Conservation (phyloP, 192 early-diverging fungal genomes). For the Coemansia furcata region DNA sequence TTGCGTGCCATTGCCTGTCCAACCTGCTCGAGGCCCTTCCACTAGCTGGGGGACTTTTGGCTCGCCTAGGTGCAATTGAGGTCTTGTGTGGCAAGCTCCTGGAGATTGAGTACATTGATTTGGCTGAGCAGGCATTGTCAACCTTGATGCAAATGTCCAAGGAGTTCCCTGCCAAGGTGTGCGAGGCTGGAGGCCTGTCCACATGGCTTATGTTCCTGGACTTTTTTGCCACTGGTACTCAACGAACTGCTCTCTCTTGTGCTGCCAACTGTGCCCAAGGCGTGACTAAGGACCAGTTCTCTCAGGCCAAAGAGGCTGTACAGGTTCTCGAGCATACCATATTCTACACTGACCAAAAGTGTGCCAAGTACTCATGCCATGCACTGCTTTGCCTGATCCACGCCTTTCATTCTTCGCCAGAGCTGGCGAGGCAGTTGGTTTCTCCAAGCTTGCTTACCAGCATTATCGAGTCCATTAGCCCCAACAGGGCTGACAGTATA, state of each 20-base stretch:
- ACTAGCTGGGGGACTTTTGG: conserved; percentile 57
- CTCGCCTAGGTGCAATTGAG: conserved; percentile 65
- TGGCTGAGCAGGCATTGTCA: conserved; percentile 83
- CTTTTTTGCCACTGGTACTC: conserved; percentile 84
- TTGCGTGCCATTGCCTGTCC: conserved; percentile 85
- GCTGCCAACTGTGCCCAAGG: conserved; percentile 65
- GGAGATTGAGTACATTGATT: conserved; percentile 88
- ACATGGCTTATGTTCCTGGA: conserved; percentile 83
- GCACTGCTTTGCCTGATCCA: conserved; percentile 64
- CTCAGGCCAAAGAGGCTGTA: conserved; percentile 63
- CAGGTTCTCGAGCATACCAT: conserved; percentile 71
- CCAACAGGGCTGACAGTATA: conserved; percentile 22
- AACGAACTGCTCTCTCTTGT: conserved; percentile 75
- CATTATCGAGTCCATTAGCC: conserved; percentile 58
- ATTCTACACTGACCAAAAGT: conserved; percentile 66
- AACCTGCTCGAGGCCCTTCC: conserved; percentile 92
- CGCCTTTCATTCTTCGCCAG: conserved; percentile 57
- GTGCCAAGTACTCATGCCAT: conserved; percentile 67
- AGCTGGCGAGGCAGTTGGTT: conserved; percentile 60
- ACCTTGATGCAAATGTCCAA: conserved; percentile 71
- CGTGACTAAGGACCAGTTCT: conserved; percentile 56
- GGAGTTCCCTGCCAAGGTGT: conserved; percentile 28
- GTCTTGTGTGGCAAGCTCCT: conserved; percentile 74
- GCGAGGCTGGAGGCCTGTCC: conserved; percentile 66
- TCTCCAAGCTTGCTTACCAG: conserved; percentile 57